These are phyloP conservation scores for Chenopodium berlandieri DNA, from an alignment of 148 eudicot species.

Conservation along the genomic window DNA sequence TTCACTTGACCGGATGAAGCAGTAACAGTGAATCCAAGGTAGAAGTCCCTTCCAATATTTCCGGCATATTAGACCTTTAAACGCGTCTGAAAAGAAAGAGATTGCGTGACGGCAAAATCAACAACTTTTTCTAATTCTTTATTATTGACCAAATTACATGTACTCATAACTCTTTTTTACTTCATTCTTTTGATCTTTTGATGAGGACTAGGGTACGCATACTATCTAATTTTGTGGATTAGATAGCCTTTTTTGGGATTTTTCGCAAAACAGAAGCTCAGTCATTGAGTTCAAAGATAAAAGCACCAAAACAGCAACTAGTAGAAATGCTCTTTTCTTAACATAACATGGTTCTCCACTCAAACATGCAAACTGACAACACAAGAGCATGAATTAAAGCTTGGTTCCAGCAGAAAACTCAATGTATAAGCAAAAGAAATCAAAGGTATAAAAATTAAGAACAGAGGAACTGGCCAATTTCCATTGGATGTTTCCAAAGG, in stretches of 20 bases:
- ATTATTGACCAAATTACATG: not conserved
- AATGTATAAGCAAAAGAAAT: too few relatives aligned
- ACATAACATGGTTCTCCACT: not conserved
- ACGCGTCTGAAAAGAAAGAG: constrained; percentile 57
- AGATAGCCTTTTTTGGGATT: not conserved
- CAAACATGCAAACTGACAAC: not conserved
- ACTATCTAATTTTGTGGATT: not conserved
- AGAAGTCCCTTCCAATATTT: constrained; percentile 78
- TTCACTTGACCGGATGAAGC: constrained; percentile 90
- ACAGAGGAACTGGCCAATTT: not conserved
- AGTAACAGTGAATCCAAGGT: constrained; percentile 96
- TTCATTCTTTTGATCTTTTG: not conserved
- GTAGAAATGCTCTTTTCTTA: not conserved
- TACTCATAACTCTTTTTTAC: not conserved
- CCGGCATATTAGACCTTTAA: constrained; percentile 52
- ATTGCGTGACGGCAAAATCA: not conserved
- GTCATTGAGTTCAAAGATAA: not conserved
- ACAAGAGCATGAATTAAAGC: not conserved
- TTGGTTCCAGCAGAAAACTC: too few relatives aligned
- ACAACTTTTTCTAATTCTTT: not conserved
- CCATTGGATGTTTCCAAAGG: not conserved
- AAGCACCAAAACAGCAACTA: not conserved
- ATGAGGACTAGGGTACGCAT: not conserved
- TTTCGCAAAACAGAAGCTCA: not conserved
- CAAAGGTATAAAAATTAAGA: not conserved